A percentile compares a stretch with the other conserved stretches of the same genome.
phyloP scores from a whole-genome alignment of 2,329 filamentous ascomycete genomes.

The Paecilomyces niveus region DNA sequence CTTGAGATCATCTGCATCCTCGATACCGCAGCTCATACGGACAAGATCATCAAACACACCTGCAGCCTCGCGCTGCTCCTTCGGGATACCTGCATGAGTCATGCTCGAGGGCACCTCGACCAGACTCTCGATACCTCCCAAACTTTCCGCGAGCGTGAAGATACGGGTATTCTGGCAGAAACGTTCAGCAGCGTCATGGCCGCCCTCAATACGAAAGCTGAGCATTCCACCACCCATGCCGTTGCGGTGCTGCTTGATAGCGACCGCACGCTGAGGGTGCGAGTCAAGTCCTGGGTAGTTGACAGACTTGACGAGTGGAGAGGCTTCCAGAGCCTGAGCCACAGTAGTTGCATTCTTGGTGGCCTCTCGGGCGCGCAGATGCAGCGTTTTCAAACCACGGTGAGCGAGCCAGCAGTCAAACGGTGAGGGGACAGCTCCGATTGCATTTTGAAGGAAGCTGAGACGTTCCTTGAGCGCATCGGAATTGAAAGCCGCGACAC shows the following conservation, averaged over 20 bases:
- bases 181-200: constrained; percentile 73
- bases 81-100: constrained; percentile 94
- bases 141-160: constrained; percentile 86
- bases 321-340: constrained; percentile 68
- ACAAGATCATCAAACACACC: constrained; percentile 95
- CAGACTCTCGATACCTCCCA: constrained; percentile 87
- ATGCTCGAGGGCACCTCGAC: constrained; percentile 90
- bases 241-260: constrained; percentile 83
- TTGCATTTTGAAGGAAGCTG: constrained; percentile 91
- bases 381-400: constrained; percentile 91
- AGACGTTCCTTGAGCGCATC: constrained; percentile 69
- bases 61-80: constrained; percentile 80
- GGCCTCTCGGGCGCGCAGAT: constrained; percentile 82
- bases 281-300: constrained; percentile 91
- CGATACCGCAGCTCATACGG: constrained; percentile 85
- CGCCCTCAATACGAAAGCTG: constrained; percentile 86
- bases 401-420: constrained; percentile 99
- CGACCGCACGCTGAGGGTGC: constrained; percentile 79
- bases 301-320: constrained; percentile 75
- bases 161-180: constrained; percentile 88
- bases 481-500: constrained; percentile 89
- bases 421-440: constrained; percentile 85
- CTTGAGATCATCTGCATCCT: constrained; percentile 79
- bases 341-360: constrained; percentile 73
- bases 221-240: constrained; percentile 97